phyloP scores from a whole-genome alignment of 2,329 filamentous ascomycete species.

The Xylaria sp. region DNA sequence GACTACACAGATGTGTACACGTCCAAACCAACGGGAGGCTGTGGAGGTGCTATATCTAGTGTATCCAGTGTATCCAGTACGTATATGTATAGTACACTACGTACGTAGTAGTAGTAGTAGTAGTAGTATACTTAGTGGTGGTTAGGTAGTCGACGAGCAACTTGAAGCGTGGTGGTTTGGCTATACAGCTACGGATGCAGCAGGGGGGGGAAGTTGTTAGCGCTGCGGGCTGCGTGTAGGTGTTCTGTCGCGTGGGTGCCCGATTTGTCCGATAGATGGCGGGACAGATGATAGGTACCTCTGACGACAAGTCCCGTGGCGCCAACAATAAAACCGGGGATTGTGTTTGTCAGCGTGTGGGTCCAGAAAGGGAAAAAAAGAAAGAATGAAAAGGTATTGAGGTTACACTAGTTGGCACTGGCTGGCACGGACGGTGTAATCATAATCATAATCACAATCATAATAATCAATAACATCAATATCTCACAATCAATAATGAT shows the following conservation, averaged over 20 bases:
- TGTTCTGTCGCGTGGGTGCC: conserved; percentile 24
- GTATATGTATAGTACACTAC: background rate
- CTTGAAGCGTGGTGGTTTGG: conserved; percentile 18
- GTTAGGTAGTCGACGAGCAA: too few species aligned
- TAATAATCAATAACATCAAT: background rate
- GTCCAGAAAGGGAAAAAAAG: conserved; percentile 7
- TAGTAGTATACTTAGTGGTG: too few species aligned
- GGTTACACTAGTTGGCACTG: conserved; percentile 14
- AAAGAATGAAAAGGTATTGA: conserved; percentile 22
- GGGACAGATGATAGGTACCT: background rate
- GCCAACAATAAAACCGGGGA: conserved; percentile 25
- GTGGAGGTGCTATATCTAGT: background rate
- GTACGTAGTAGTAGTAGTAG: too few species aligned
- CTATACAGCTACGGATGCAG: conserved; percentile 19
- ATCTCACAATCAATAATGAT: background rate
- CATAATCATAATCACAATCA: background rate
- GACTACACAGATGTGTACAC: background rate
- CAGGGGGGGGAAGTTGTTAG: conserved; percentile 17
- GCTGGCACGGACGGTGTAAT: conserved; percentile 13
- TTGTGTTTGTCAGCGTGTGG: conserved; percentile 36
- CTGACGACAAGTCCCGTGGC: background rate
- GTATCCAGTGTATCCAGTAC: background rate
- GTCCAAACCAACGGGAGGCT: background rate
- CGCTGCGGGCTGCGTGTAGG: conserved; percentile 33
- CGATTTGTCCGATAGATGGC: conserved; percentile 29